phyloP scores from a whole-genome alignment of 306 rosid species.

The Trifolium pratense region DNA sequence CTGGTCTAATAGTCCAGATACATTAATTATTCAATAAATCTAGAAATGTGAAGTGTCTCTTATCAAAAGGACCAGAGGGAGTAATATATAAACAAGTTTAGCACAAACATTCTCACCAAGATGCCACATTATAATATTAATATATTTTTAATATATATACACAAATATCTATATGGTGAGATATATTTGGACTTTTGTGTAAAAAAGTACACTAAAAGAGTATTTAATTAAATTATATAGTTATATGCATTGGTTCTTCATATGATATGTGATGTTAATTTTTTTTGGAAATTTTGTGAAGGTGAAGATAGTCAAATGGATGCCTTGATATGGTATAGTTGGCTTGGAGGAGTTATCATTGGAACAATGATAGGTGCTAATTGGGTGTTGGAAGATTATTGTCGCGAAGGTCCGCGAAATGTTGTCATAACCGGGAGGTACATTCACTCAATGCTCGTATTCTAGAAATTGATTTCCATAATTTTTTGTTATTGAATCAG shows the following conservation, averaged over 20 bases:
- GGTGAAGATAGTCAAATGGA: conserved; percentile 88
- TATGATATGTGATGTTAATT: background rate
- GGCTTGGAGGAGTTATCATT: conserved; percentile 96
- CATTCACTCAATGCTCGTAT: conserved; percentile 3
- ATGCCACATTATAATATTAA: background rate
- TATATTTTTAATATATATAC: background rate
- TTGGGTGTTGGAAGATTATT: conserved; percentile 88
- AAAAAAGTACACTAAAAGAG: background rate
- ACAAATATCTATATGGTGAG: conserved; percentile 1
- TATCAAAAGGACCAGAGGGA: too few species aligned
- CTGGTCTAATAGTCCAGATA: too few species aligned
- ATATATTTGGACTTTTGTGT: conserved; percentile 1
- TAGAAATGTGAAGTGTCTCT: too few species aligned
- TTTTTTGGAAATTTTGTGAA: conserved; percentile 44
- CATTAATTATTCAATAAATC: too few species aligned
- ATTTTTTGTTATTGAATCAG: conserved; percentile 16
- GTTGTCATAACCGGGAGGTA: conserved; percentile 97
- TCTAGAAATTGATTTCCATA: conserved; percentile 14
- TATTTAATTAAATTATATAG: background rate
- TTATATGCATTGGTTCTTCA: conserved; percentile 3
- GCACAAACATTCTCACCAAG: background rate
- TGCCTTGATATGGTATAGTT: conserved; percentile 82
- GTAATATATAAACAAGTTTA: background rate
- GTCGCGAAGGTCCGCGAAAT: conserved; percentile 91
- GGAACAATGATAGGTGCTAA: conserved; percentile 97